phyloP scores from a whole-genome alignment of 148 eudicot genomes.

The Polygonum aviculare region DNA sequence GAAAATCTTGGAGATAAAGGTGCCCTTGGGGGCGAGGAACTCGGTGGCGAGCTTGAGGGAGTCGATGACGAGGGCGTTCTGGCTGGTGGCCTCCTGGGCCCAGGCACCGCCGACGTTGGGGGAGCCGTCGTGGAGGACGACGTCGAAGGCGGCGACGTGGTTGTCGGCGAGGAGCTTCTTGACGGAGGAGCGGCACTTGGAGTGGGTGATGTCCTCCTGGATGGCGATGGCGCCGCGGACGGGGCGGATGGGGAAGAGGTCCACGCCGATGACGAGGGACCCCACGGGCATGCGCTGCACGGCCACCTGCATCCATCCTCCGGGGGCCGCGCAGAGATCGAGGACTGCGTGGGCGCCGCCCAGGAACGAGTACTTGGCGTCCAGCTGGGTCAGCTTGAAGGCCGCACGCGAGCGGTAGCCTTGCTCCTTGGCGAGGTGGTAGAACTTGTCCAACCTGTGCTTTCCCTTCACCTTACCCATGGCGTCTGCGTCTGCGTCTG shows the following conservation, averaged over 20 bases:
- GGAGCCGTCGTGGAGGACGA: slow-evolving; percentile 83
- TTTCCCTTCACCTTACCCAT: slow-evolving; percentile 94
- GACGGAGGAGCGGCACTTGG: slow-evolving; percentile 48
- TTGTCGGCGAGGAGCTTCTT: slow-evolving; percentile 50
- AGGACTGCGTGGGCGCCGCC: slow-evolving; percentile 65
- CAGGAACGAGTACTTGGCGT: slow-evolving; percentile 62
- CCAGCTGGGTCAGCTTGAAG: slow-evolving; percentile 80
- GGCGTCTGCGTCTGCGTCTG: neutral
- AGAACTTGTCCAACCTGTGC: slow-evolving; percentile 76
- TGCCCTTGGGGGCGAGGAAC: slow-evolving; percentile 76
- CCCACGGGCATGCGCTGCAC: slow-evolving; percentile 72
- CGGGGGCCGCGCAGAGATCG: slow-evolving; percentile 97
- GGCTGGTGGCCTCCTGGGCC: slow-evolving; percentile 87
- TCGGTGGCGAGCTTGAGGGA: slow-evolving; percentile 82
- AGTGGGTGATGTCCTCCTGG: slow-evolving; percentile 65
- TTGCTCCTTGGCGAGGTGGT: slow-evolving; percentile 79
- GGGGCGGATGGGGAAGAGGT: slow-evolving; percentile 70
- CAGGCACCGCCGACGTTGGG: slow-evolving; percentile 97
- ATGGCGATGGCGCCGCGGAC: slow-evolving; percentile 59
- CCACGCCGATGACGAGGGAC: slow-evolving; percentile 66
- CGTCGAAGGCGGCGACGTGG: slow-evolving; percentile 56
- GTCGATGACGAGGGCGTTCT: slow-evolving; percentile 84
- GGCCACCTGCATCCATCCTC: slow-evolving; percentile 94
- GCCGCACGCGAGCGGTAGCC: slow-evolving; percentile 90
- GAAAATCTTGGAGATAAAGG: slow-evolving; percentile 88